phyloP scores from a whole-genome alignment of 306 rosid species.

The Cajanus cajan region DNA sequence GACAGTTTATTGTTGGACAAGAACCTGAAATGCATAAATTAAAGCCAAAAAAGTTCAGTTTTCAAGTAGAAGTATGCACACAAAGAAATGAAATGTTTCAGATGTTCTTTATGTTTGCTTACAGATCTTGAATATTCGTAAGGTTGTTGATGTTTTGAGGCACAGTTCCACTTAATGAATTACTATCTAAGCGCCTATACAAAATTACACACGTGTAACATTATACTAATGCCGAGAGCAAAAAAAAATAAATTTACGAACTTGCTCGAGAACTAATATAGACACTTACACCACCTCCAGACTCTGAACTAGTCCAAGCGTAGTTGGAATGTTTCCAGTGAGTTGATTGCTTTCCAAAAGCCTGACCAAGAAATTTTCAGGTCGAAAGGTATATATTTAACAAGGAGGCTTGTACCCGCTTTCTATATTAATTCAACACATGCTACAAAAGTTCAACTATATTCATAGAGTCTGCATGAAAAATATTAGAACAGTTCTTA shows the following conservation, averaged over 20 bases:
- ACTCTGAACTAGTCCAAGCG: conserved; percentile 40
- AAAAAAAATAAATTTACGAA: background rate
- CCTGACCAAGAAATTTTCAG: conserved; percentile 35
- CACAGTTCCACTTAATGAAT: conserved; percentile 36
- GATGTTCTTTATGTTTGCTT: conserved; percentile 24
- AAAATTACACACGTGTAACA: no score
- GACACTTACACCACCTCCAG: conserved; percentile 61
- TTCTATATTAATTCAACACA: background rate
- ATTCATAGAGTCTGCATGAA: background rate
- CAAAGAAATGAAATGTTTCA: background rate
- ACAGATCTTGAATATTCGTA: conserved; percentile 36
- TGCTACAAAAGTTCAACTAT: background rate
- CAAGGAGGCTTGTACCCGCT: background rate
- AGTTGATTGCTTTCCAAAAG: conserved; percentile 47
- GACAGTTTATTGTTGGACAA: conserved; percentile 55
- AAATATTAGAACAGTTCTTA: conserved; percentile 38
- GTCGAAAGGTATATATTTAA: background rate
- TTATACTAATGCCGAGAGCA: background rate
- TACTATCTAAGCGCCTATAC: conserved; percentile 52
- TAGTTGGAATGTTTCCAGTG: conserved; percentile 46
- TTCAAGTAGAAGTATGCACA: background rate
- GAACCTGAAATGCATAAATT: conserved; percentile 35
- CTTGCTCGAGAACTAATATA: conserved; percentile 15
- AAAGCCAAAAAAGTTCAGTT: conserved; percentile 3
- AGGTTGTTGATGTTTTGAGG: conserved; percentile 49